Conservation (phyloP, 768 basidiomycete genomes). For the Mrakia hoshinonis region DNA sequence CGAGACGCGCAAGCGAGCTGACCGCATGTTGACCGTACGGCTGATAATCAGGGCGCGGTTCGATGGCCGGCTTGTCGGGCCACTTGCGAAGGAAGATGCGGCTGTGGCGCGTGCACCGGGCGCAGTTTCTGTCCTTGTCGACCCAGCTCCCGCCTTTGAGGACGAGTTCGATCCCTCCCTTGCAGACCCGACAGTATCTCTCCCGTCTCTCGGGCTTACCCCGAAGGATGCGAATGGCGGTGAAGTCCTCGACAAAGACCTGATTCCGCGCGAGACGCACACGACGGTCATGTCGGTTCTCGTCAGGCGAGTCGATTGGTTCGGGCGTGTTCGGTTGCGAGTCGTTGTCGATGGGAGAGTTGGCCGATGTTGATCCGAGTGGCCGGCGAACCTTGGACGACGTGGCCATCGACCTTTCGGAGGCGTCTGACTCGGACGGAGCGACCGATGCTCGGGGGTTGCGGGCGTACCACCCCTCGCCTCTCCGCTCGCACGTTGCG, state of each 20-base stretch:
- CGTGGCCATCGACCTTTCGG: neutral
- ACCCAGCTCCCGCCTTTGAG: neutral
- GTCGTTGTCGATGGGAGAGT: neutral
- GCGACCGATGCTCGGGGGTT: neutral
- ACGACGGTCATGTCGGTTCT: too few relatives aligned
- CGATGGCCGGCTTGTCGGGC: neutral
- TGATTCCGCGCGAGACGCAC: too few relatives aligned
- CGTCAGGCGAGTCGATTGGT: too few relatives aligned
- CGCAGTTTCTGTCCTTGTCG: neutral
- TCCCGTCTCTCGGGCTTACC: neutral
- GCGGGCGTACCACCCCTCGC: neutral
- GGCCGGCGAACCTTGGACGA: neutral
- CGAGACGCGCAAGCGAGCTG: neutral
- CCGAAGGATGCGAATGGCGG: neutral
- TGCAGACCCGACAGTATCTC: neutral
- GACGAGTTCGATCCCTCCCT: neutral
- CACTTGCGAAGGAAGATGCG: neutral
- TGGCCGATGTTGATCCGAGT: neutral
- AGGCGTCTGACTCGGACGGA: neutral
- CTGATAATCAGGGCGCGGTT: neutral
- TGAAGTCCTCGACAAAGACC: neutral
- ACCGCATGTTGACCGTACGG: neutral
- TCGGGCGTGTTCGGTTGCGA: neutral
- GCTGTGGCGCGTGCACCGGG: neutral
- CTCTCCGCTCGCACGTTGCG: neutral